phyloP scores from a whole-genome alignment of 2,329 filamentous ascomycete genomes.

The Stachybotrys elegans region DNA sequence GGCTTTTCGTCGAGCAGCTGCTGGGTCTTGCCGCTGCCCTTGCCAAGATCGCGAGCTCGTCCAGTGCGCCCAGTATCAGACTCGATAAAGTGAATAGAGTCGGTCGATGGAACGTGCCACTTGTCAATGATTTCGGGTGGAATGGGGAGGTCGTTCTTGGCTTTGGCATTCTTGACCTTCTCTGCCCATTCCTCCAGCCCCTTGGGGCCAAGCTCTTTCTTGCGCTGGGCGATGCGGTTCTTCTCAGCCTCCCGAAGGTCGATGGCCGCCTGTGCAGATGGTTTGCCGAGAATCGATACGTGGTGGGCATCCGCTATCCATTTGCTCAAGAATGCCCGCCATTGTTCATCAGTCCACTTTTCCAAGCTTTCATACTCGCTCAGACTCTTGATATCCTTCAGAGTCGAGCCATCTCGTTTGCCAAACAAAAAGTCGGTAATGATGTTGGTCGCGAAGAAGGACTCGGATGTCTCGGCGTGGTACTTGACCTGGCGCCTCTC shows the following conservation, averaged over 20 bases:
- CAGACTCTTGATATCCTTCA: conserved; percentile 54
- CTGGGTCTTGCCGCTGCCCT: conserved; percentile 65
- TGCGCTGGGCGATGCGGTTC: conserved; percentile 71
- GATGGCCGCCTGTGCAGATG: conserved; percentile 72
- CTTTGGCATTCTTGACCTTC: conserved; percentile 76
- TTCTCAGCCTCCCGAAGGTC: conserved; percentile 80
- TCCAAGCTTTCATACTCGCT: conserved; percentile 64
- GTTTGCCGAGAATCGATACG: conserved; percentile 81
- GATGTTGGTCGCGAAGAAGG: conserved; percentile 77
- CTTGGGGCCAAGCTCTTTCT: conserved; percentile 72
- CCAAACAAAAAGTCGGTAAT: conserved; percentile 94
- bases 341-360: conserved; percentile 76
- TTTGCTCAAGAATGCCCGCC: conserved; percentile 74
- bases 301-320: conserved; percentile 85
- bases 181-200: conserved; percentile 71
- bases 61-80: conserved; percentile 82
- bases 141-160: conserved; percentile 83
- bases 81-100: conserved; percentile 92
- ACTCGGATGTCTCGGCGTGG: conserved; percentile 73
- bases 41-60: conserved; percentile 65
- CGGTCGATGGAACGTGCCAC: conserved; percentile 77
- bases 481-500: conserved; percentile 80
- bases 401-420: conserved; percentile 72
- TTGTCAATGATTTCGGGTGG: conserved; percentile 74
- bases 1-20: conserved; percentile 67